Percentiles rank a stretch among this genome's conserved stretches.
These are phyloP conservation scores for Neurospora sp. DNA, from an alignment of 495 filamentous ascomycete genomes.

Conservation along the genomic window DNA sequence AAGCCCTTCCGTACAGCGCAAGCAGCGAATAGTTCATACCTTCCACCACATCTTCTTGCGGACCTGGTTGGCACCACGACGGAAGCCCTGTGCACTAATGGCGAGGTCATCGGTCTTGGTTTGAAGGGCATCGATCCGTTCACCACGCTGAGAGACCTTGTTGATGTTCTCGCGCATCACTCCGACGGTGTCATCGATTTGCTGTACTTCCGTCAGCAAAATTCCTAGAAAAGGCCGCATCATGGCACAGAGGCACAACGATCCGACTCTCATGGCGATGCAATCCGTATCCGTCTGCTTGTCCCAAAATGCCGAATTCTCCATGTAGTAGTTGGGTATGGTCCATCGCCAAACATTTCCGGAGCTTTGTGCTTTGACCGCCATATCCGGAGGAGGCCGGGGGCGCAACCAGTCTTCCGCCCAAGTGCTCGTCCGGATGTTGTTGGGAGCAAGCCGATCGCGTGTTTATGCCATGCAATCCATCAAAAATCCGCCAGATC, in stretches of 20 bases:
- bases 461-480: background rate
- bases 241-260: background rate
- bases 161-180: slow-evolving; percentile 94
- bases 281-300: background rate
- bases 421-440: background rate
- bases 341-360: background rate
- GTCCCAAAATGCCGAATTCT: background rate
- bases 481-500: background rate
- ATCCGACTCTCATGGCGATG: background rate
- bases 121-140: slow-evolving; percentile 78
- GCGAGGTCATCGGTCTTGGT: slow-evolving; percentile 94
- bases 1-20: background rate
- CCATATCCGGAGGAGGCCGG: background rate
- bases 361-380: background rate
- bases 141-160: slow-evolving; percentile 85
- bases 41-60: slow-evolving; percentile 79
- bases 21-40: slow-evolving; percentile 5
- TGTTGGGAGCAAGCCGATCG: background rate
- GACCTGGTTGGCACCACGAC: slow-evolving; percentile 87
- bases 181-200: slow-evolving; percentile 91
- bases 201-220: slow-evolving; percentile 41
- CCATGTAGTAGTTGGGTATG: background rate
- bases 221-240: background rate
- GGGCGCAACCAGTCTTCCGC: background rate
- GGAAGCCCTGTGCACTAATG: slow-evolving; percentile 83